Evolutionary conservation across 2,329 filamentous ascomycete species (phyloP), one percentile per base, ranked within the genome.

Genomic region (Metarhizium brunneum): DNA sequence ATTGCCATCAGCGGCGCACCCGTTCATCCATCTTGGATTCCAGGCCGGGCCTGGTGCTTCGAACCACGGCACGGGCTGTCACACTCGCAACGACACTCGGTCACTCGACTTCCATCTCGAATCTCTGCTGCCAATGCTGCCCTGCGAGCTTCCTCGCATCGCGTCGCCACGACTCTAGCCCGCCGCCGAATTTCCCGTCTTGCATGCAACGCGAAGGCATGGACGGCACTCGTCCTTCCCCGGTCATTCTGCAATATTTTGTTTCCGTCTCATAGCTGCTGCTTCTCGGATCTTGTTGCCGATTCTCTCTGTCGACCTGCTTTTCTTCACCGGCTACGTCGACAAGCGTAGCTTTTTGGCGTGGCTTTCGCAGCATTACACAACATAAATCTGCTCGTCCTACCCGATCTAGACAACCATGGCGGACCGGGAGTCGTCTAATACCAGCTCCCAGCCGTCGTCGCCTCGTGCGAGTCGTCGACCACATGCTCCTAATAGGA

Each of bases 381-480:
- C 20, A 6, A 16, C 45, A 48, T 16, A 30, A 30, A 16, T 16
- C 20, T 16, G 7, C 14, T 11, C 45, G 30, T 2, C 10, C 45
- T 4, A 30, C 11, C 20, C 7, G 13, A 48, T 18, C 45, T 20
- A 30, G 14, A 29, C 6, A 10, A 48, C 50, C 58, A 73, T 72
- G 70, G 61, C 67, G 42, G 65, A 68, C 56, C 60, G 61, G 47
- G 64, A 65, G 51, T 59, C 60, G 47, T 63, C 65, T 35, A 57
- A 57, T 32, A 49, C 61, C 52, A 56, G 59, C 52, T 71, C 69
- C 16, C 66, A 67, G 57, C 68, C 70, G 47, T 59, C 66, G 10
- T 73, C 69, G 5, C 71, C 70, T 20, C 62, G 60, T n/a, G 59
- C 65, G 11, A 57, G 57, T 38, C 68, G 69, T 48, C 66, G 68